These are phyloP conservation scores for Ceratobasidium sp. DNA, from an alignment of 1,284 basidiomycete species.

Conservation along the genomic window DNA sequence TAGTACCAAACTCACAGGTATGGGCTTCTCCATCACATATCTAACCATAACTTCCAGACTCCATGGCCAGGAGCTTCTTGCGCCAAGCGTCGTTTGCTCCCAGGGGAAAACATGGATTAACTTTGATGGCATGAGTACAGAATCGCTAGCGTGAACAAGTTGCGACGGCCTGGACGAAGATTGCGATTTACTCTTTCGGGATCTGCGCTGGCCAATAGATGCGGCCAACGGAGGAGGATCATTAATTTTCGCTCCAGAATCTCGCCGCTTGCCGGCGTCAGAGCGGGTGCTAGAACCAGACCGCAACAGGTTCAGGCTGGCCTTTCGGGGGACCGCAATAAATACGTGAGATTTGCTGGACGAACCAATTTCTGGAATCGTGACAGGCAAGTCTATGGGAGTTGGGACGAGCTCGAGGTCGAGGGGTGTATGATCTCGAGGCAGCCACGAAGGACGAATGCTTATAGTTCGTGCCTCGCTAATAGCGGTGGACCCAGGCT, in stretches of 20 bases:
- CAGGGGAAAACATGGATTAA: constrained; percentile 34
- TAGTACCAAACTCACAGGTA: constrained; percentile 35
- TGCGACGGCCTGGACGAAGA: not conserved
- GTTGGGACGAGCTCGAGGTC: constrained; percentile 15
- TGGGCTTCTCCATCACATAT: constrained; percentile 36
- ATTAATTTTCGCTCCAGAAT: not conserved
- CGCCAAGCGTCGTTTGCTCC: constrained; percentile 32
- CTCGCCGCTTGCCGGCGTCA: not conserved
- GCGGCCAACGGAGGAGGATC: not conserved
- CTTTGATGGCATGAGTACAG: not conserved
- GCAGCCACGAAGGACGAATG: constrained; percentile 9
- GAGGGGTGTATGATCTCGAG: constrained; percentile 2
- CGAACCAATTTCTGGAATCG: not conserved
- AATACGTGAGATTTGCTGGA: constrained; percentile 17
- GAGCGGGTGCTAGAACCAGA: not conserved
- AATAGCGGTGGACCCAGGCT: not conserved
- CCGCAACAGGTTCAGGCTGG: not conserved
- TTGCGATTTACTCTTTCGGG: constrained; percentile 4
- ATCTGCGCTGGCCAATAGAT: not conserved
- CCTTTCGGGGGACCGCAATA: constrained; percentile 1
- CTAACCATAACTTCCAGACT: constrained; percentile 31
- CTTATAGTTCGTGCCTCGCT: not conserved
- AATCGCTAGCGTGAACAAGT: not conserved
- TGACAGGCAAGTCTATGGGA: not conserved
- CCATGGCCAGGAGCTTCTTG: constrained; percentile 28